Conservation (phyloP, 2,329 filamentous ascomycete genomes). For the Lizonia empirigonia region DNA sequence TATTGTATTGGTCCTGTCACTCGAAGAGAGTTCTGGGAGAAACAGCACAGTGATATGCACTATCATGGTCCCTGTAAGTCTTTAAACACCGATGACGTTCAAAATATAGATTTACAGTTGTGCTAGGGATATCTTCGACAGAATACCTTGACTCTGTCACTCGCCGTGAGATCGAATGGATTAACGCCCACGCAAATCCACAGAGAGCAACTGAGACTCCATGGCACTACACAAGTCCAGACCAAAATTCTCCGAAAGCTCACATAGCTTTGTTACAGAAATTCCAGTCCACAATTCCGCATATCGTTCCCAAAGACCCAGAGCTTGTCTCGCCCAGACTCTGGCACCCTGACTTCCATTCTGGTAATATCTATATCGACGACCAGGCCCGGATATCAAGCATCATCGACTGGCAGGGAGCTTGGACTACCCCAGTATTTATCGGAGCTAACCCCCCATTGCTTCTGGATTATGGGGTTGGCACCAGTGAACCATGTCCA, state of each 20-base stretch:
- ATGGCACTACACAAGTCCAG: conserved; percentile 44
- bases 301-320: conserved; percentile 31
- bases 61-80: conserved; percentile 31
- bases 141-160: conserved; percentile 38
- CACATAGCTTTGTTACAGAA: conserved; percentile 28
- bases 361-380: conserved; percentile 37
- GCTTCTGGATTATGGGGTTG: conserved; percentile 30
- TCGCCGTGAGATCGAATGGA: conserved; percentile 42
- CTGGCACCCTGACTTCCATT: conserved; percentile 39
- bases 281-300: conserved; percentile 28
- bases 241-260: conserved; percentile 26
- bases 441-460: conserved; percentile 32
- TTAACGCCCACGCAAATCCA: conserved; percentile 31
- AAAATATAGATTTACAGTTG: conserved; percentile 7
- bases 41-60: conserved; percentile 30
- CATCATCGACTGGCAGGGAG: conserved; percentile 42
- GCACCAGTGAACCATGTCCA: conserved; percentile 28
- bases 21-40: conserved; percentile 32
- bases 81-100: neutral
- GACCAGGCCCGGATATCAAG: conserved; percentile 29
- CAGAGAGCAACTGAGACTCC: conserved; percentile 34
- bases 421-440: conserved; percentile 26
- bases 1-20: conserved; percentile 33
- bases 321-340: conserved; percentile 31
- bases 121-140: conserved; percentile 29